A percentile compares a stretch with the other conserved stretches of the same genome.
Conservation (phyloP, 768 basidiomycete genomes). For the Amyloporia xantha region DNA sequence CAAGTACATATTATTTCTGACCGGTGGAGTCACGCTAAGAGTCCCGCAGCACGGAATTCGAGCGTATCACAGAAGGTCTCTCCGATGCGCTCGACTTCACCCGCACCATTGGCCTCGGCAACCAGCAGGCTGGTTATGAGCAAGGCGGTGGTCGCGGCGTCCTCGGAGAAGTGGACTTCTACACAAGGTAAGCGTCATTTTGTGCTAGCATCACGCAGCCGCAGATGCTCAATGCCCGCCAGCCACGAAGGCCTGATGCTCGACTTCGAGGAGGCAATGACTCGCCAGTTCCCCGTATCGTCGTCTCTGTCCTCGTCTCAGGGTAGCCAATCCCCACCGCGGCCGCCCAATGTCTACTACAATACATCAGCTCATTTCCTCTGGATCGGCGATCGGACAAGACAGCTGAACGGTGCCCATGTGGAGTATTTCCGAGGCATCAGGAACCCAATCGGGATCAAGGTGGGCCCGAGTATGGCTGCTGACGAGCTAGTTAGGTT, state of each 20-base stretch:
- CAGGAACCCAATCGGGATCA: constrained; percentile 91
- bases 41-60: constrained; percentile 63
- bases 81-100: constrained; percentile 93
- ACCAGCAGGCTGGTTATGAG: constrained; percentile 48
- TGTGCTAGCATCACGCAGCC: too few relatives aligned
- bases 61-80: constrained; percentile 75
- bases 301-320: constrained; percentile 14
- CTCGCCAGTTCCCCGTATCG: constrained; percentile 53
- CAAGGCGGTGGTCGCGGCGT: constrained; percentile 63
- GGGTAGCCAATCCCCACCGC: constrained; percentile 1
- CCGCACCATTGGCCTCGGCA: constrained; percentile 70
- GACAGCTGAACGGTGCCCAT: constrained; percentile 89
- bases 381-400: constrained; percentile 96
- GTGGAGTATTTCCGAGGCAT: constrained; percentile 94
- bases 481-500: constrained; percentile 69
- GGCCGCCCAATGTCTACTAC: constrained; percentile 45
- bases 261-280: constrained; percentile 87
- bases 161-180: constrained; percentile 88
- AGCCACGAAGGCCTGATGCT: constrained; percentile 94
- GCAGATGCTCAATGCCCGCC: constrained; percentile 2
- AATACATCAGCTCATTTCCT: constrained; percentile 93
- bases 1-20: constrained; percentile 25
- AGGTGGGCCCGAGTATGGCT: constrained; percentile 87
- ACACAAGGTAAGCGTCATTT: constrained; percentile 59
- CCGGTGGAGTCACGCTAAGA: neutral